phyloP scores from a whole-genome alignment of 352 stramenopile species.

The Globisporangium lucens region DNA sequence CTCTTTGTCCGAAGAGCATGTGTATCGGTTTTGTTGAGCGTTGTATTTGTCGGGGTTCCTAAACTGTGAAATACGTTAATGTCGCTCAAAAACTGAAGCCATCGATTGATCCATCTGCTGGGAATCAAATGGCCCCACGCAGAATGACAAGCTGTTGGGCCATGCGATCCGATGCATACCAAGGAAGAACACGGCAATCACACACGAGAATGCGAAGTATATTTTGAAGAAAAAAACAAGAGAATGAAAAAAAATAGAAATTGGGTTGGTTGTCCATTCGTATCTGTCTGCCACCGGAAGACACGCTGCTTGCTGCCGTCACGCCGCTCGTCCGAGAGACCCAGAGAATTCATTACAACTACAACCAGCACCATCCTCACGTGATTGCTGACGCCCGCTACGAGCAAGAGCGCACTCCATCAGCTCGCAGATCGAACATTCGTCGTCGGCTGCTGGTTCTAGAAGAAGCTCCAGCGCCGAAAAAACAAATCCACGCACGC shows the following conservation, averaged over 20 bases:
- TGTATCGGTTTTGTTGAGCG: too few relatives aligned
- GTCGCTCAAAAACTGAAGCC: too few relatives aligned
- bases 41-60: too few relatives aligned
- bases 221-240: not conserved
- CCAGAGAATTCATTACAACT: not conserved
- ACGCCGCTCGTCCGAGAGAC: not conserved
- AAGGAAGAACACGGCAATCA: not conserved
- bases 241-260: not conserved
- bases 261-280: not conserved
- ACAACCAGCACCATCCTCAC: not conserved
- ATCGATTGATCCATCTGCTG: too few relatives aligned
- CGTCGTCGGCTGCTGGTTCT: not conserved
- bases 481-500: not conserved
- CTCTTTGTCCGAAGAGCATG: too few relatives aligned
- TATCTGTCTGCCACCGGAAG: not conserved
- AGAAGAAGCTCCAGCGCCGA: not conserved
- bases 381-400: not conserved
- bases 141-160: too few relatives aligned
- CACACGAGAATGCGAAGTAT: not conserved
- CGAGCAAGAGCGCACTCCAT: not conserved
- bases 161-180: too few relatives aligned
- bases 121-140: too few relatives aligned
- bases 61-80: too few relatives aligned
- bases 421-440: not conserved
- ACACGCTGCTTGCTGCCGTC: not conserved